Percentiles rank a stretch among this genome's conserved stretches.
Conservation (phyloP, 108 stramenopile genomes). For the Nitzschia putrida region DNA sequence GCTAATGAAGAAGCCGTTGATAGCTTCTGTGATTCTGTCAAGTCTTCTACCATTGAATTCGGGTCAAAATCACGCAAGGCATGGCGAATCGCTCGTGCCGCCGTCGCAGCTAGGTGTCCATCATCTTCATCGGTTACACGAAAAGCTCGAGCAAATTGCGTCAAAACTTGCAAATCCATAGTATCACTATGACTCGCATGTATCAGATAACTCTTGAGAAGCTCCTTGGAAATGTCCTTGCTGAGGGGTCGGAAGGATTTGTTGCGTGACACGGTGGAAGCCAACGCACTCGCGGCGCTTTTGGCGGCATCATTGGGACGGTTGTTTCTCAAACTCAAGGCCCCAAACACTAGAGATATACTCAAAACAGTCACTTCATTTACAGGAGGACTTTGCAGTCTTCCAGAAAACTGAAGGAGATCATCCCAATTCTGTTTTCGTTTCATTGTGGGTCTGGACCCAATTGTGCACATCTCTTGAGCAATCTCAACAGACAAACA, state of each 20-base stretch:
- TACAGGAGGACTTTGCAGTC: not conserved
- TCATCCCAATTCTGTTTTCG: conserved; percentile 33
- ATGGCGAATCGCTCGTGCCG: conserved; percentile 3
- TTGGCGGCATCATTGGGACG: conserved; percentile 29
- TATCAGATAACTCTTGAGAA: conserved; percentile 13
- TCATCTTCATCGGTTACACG: conserved; percentile 14
- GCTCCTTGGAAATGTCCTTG: not conserved
- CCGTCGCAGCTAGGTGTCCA: not conserved
- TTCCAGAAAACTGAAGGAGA: conserved; percentile 21
- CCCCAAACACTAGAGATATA: conserved; percentile 31
- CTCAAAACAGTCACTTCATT: conserved; percentile 22
- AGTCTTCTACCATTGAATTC: not conserved
- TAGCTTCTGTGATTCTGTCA: conserved; percentile 36
- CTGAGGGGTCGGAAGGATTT: conserved; percentile 6
- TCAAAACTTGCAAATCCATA: conserved; percentile 21
- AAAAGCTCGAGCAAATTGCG: conserved; percentile 47
- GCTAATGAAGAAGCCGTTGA: conserved; percentile 48
- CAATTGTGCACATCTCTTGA: not conserved
- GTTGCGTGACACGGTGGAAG: conserved; percentile 37
- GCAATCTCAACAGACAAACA: not conserved
- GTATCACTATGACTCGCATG: conserved; percentile 10
- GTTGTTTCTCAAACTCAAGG: conserved; percentile 31
- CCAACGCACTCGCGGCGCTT: conserved; percentile 46
- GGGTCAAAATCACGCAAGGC: not conserved
- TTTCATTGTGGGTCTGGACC: not conserved